Base-by-base conservation (phyloP, 371 early-diverging fungal species). In the Rhizopus stolonifer region DNA sequence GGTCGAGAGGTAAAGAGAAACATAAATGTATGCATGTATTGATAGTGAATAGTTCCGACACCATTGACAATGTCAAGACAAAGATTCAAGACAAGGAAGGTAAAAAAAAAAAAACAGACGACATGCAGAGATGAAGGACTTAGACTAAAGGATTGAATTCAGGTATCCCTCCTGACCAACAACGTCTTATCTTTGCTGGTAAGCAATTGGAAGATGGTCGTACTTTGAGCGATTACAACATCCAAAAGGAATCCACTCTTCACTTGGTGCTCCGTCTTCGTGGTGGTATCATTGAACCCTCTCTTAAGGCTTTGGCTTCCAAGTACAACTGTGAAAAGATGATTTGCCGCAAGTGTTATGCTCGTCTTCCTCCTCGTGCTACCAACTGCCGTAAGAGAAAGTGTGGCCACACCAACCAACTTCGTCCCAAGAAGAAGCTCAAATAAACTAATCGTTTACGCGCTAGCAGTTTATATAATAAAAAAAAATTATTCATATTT, bases 341-440 rank as follows among this genome's bases (percentile, higher is more conserved):
- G 90, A 88, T 96, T 67, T 96, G 96, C 93, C 90, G 96, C 73
- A 95, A 95, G 77, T 92, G 98, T 84, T 97, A 97, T 78, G 96
- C 98, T 52, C 92, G 95, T 70, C 88, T 95, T 58, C 96, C 95
- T 48, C 93, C 93, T 53, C 91, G 95, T 80, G 98, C 98, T 64
- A 93, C 94, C 80, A 95, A 96, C 92, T 97, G 98, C 87, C 87
- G 98, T 67, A 97, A 97, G 94, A 93, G 90, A 88, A 93, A 94
- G 88, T 97, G 98, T 77, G 96, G 98, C 52, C 95, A 95, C 89
- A 83, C 90, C 73, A 94, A 90, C 86, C 95, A 96, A 82, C 88
- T 96, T 69, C 93, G 96, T 78, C 84, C 86, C 78, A 92, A 92
- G 89, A 92, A 92, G 91, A 91, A 91, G 88, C 55, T 61, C 29